Evolutionary conservation across 1,284 basidiomycete species (phyloP), one percentile per base, ranked within the genome.

Genomic region (Marasmius tenuissimus): DNA sequence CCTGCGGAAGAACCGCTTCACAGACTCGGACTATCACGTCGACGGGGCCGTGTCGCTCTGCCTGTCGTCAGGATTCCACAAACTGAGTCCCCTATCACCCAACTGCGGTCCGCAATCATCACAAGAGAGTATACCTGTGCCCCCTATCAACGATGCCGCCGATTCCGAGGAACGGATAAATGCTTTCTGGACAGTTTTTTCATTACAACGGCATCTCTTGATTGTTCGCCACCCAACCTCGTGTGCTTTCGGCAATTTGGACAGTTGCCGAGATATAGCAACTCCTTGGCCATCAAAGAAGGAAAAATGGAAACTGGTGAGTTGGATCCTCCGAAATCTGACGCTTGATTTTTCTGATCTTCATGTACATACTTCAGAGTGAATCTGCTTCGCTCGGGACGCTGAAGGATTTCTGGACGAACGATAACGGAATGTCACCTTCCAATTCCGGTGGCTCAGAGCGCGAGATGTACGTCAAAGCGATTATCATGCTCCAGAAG

Each of bases 21-120:
- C 66, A 8, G 66, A 69, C 18, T 66, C 64, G 14, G 62, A 68
- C 34, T 65, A 58, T 57, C 60, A 68, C 34, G 57, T 61, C 40
- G 65, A 58, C 42, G 54, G 60, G 47, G 62, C 60, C 27, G 65
- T 58, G 45, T 60, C 61, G n/a, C 61, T 68, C 39, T 67, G 64
- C 9, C 45, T 66, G 18, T 54, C 59, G n/a, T 45, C 35, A 35
- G 59, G 59, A n/a, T 40, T 60, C 20, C 59, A 60, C 35, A 38
- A 42, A 42, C 18, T 59, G 11, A 51, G 12, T 33, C 38, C 18
- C 8, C 10, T 49, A 18, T 20, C 18, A 5, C 18, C 56, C 6
- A 14, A 49, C 22, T 22, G n/a, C 33, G 22, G 51, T 8, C 16
- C 14, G 18, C 11, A 42, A 39, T 37, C 42, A 3, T n/a, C 22